Percentiles rank a stretch among this genome's conserved stretches.
phyloP scores from a whole-genome alignment of 805 yeast genomes.

The Yarrowia sp. region DNA sequence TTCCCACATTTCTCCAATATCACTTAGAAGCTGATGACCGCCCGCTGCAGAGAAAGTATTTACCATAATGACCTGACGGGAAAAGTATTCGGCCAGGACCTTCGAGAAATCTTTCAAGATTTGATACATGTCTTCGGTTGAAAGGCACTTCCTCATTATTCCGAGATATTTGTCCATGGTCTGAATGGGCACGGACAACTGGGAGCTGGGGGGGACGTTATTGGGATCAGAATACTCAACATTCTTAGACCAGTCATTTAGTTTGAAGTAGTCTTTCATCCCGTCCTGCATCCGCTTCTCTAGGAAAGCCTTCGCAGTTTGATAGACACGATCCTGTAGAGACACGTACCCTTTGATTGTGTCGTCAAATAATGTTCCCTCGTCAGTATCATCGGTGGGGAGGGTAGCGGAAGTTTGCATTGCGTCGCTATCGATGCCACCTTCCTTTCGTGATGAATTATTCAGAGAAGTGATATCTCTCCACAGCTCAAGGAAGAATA shows the following conservation, averaged over 20 bases:
- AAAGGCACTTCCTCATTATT: constrained; percentile 49
- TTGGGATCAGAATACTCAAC: constrained; percentile 33
- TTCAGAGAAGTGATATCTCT: constrained; percentile 43
- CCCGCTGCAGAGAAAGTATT: constrained; percentile 51
- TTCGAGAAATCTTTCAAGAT: constrained; percentile 47
- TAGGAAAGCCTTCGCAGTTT: constrained; percentile 48
- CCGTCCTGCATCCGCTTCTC: constrained; percentile 51
- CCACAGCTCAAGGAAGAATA: constrained; percentile 56
- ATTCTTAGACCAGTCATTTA: constrained; percentile 47
- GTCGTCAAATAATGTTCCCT: constrained; percentile 56
- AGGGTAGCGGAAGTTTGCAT: constrained; percentile 10
- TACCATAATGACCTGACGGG: constrained; percentile 52
- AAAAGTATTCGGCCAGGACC: constrained; percentile 51
- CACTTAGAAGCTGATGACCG: constrained; percentile 50
- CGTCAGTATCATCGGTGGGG: constrained; percentile 44
- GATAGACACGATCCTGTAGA: constrained; percentile 48
- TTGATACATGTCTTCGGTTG: constrained; percentile 48
- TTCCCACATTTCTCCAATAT: constrained; percentile 49
- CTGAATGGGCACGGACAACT: constrained; percentile 46
- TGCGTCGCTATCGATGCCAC: constrained; percentile 8
- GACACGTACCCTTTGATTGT: constrained; percentile 53
- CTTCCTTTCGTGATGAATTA: constrained; percentile 8
- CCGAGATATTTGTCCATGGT: constrained; percentile 47
- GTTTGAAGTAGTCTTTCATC: constrained; percentile 52
- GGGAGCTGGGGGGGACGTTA: constrained; percentile 42